These are phyloP conservation scores for Diaporthe sp. DNA, from an alignment of 2,329 filamentous ascomycete genomes.

Conservation along the genomic window DNA sequence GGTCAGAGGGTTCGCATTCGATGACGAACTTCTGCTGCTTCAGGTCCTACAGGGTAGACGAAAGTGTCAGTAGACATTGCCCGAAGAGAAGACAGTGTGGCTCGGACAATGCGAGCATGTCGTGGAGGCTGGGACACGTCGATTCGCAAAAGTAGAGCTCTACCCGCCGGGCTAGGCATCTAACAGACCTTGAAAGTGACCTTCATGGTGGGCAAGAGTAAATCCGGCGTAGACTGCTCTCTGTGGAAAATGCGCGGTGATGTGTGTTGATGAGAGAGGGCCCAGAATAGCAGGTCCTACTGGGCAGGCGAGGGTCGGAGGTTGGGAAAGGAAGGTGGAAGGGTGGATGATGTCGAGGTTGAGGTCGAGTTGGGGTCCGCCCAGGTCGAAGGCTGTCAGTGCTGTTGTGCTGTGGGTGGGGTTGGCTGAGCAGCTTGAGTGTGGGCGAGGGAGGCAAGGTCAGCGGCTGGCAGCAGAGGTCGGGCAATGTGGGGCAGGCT, in stretches of 20 bases:
- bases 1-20: conserved; percentile 92
- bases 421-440: neutral
- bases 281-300: conserved; percentile 2
- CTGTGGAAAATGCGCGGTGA: conserved; percentile 5
- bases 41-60: conserved; percentile 77
- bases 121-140: neutral
- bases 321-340: conserved; percentile 35
- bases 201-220: conserved; percentile 71
- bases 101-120: conserved; percentile 21
- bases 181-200: conserved; percentile 74
- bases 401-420: conserved; percentile 27
- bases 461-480: conserved; percentile 31
- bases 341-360: conserved; percentile 32
- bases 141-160: conserved; percentile 13
- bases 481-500: conserved; percentile 33
- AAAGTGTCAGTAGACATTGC: conserved; percentile 39
- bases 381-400: conserved; percentile 19
- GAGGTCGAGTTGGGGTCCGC: conserved; percentile 26
- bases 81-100: conserved; percentile 16
- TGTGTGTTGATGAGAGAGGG: conserved; percentile 14
- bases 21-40: conserved; percentile 99
- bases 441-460: conserved; percentile 17
- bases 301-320: conserved; percentile 29
- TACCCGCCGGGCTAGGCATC: conserved; percentile 26
- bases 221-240: conserved; percentile 50